Evolutionary conservation across 768 basidiomycete genomes (phyloP).

Genomic region (Termitomyces sp.): DNA sequence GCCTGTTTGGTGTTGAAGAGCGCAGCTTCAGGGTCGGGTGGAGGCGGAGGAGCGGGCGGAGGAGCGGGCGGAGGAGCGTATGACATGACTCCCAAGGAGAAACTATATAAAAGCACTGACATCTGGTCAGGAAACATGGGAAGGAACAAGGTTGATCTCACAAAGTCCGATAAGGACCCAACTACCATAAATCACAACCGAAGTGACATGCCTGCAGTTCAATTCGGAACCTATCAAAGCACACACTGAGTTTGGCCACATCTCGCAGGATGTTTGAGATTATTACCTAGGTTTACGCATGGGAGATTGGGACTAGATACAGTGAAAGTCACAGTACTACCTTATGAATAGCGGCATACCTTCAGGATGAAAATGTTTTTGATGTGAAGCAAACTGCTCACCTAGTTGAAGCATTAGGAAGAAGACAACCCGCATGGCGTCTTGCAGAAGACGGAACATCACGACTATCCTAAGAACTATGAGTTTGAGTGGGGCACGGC

Average conservation of each 20-base stretch:
- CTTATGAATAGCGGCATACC: slow-evolving; percentile 12
- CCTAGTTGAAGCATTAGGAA: slow-evolving; percentile 32
- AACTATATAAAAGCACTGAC: slow-evolving; percentile 27
- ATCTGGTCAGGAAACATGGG: not conserved
- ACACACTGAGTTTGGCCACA: not conserved
- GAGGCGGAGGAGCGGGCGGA: slow-evolving; percentile 13
- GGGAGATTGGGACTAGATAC: slow-evolving; percentile 29
- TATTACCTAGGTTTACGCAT: slow-evolving; percentile 31
- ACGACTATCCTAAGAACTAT: slow-evolving; percentile 32
- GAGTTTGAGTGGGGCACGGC: not conserved
- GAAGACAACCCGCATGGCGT: slow-evolving; percentile 29
- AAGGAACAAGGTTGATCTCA: slow-evolving; percentile 20
- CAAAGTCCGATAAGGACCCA: slow-evolving; percentile 32
- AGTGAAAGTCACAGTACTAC: slow-evolving; percentile 30
- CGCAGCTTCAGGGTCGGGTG: slow-evolving; percentile 20
- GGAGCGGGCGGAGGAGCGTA: slow-evolving; percentile 20
- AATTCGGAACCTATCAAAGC: slow-evolving; percentile 21
- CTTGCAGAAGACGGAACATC: slow-evolving; percentile 35
- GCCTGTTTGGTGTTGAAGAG: slow-evolving; percentile 13
- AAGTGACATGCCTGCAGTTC: slow-evolving; percentile 28
- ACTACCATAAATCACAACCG: slow-evolving; percentile 26
- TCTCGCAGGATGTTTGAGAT: not conserved
- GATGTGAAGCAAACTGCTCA: slow-evolving; percentile 10
- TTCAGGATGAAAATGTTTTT: not conserved
- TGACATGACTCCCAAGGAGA: slow-evolving; percentile 27